Conservation (phyloP, 768 basidiomycete species). For the Termitomyces sp. region DNA sequence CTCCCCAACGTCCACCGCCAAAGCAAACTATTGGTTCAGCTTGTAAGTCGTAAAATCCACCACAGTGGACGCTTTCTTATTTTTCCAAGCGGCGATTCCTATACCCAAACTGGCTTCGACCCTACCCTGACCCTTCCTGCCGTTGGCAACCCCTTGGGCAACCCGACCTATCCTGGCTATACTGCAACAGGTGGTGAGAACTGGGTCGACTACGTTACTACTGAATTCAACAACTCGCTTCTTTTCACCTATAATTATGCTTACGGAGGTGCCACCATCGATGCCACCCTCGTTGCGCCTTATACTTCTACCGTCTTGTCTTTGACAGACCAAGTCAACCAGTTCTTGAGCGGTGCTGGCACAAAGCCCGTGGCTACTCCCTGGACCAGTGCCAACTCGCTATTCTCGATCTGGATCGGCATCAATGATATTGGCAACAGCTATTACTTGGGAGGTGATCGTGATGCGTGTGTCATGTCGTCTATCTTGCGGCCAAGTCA, state of each 20-base stretch:
- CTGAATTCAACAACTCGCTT: constrained; percentile 45
- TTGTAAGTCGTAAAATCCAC: constrained; percentile 30
- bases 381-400: constrained; percentile 50
- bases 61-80: background rate
- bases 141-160: constrained; percentile 44
- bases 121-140: constrained; percentile 33
- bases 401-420: constrained; percentile 70
- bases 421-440: constrained; percentile 66
- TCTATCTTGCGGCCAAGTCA: background rate
- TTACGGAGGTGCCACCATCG: constrained; percentile 61
- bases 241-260: constrained; percentile 63
- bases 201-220: constrained; percentile 53
- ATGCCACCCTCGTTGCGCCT: constrained; percentile 49
- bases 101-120: constrained; percentile 51
- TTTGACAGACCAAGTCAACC: constrained; percentile 54
- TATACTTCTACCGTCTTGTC: constrained; percentile 46
- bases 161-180: constrained; percentile 48
- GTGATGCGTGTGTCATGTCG: constrained; percentile 35
- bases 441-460: constrained; percentile 39
- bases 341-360: constrained; percentile 44
- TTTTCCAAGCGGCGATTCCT: constrained; percentile 45
- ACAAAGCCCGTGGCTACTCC: constrained; percentile 43
- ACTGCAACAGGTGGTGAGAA: constrained; percentile 52
- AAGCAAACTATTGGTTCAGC: constrained; percentile 50
- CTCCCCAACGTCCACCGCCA: constrained; percentile 11